Evolutionary conservation across 2,329 filamentous ascomycete genomes (phyloP), one percentile per base, ranked within the genome.

Genomic region (Penicillium sp.): DNA sequence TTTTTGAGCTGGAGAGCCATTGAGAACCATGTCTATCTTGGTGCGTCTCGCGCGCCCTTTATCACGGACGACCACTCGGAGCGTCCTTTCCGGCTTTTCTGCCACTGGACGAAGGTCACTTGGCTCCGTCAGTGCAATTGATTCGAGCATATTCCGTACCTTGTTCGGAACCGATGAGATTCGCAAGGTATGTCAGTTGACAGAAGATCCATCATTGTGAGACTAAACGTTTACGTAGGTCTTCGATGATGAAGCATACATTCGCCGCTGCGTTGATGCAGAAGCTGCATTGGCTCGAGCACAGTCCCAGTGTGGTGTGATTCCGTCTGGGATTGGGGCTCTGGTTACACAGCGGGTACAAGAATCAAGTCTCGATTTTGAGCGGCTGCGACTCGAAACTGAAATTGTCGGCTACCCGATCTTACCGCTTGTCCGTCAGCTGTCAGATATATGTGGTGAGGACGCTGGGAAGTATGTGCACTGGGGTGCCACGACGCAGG

Each of bases 31-130:
- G 39, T 41, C 39, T 13, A 41, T 41, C 13, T 1, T 6, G 6
- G 3, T 41, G 2, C 39, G 39, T 41, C 19, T 41, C 39, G 19
- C 19, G 3, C 39, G 39, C 11, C 39, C 39, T 41, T 22, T 41
- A 22, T 22, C 39, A 14, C 39, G 39, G 39, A 21, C 19, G 4
- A 22, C 19, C n/a, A 6, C 39, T 41, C 19, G 19, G 39, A 9
- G 11, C 44, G 43, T 53, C 33, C 27, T 53, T 33, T 21, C 54
- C 10, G 29, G 22, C 29, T 21, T 16, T 21, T 11, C 29, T 86
- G 63, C 89, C 88, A 67, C 91, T 86, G 70, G 88, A 82, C 35
- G 80, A 80, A 80, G 70, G 86, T 88, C 60, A 93, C 84, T 27
- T 39, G 66, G 67, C 41, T 68, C 66, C 13, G 65, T 69, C 53